Evolutionary conservation across 768 basidiomycete genomes (phyloP), one percentile per base, ranked within the genome.

Genomic region (Leccinum rimulosum): DNA sequence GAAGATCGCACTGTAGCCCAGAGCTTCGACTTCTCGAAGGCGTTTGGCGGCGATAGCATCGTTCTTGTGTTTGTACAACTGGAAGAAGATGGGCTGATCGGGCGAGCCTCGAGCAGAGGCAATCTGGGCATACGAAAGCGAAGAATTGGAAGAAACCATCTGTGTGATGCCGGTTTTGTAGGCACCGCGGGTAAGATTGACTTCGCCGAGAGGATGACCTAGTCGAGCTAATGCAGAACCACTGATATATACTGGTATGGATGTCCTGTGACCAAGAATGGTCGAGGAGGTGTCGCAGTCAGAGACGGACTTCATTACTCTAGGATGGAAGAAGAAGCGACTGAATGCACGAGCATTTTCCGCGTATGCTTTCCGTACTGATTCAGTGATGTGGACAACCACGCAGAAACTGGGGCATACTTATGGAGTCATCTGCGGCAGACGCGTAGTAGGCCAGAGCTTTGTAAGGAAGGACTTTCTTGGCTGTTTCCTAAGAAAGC

Each of bases 171-270:
- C 84, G 28, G 81, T 80, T 60, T 77, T 75, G 25, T 80, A 83
- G 11, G 86, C 86, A 8, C 85, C 93, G 56, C 79, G 81, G 1
- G 89, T 88, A 58, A 95, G 84, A 71, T 95, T 95, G 30, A 81
- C 75, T 75, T 97, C 94, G 17, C 93, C 94, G n/a, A 84, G 75
- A 11, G 94, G 94, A 70, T 98, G 94, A 1, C 94, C 95, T 0
- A 95, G 77, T 58, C 84, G 84, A n/a, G 91, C 91, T 40, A 91
- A 82, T 22, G 91, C 93, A 17, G 93, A 89, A 33, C 88, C 91
- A 52, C 85, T 85, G 52, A 92, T 88, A 68, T 92, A 94, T 6
- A 97, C 77, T 1, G 95, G 95, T 52, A 96, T 82, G 1, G 84
- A 81, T 22, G 85, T 84, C 52, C 76, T 77, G 70, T 81, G 86